Conservation (phyloP, 2,329 filamentous ascomycete genomes). For the Mycocentrospora acerina region DNA sequence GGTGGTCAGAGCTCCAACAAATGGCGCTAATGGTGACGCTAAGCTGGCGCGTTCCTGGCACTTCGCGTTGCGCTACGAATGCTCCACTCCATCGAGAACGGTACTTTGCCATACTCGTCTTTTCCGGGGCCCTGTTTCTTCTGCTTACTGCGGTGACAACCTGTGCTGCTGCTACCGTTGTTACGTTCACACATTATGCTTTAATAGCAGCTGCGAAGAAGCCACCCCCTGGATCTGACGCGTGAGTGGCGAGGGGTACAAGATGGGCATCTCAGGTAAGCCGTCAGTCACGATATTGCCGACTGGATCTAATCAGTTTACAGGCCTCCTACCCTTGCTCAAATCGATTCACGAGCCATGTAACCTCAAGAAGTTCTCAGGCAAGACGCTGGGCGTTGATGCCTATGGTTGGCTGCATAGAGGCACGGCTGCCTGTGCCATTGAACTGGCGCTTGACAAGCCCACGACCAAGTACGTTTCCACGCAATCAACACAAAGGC, state of each 20-base stretch:
- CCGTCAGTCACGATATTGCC: conserved; percentile 19
- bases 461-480: conserved; percentile 76
- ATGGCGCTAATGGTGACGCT: conserved; percentile 12
- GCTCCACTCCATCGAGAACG: conserved; percentile 18
- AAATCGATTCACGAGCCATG: conserved; percentile 94
- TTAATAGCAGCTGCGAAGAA: conserved; percentile 14
- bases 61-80: conserved; percentile 18
- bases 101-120: conserved; percentile 6
- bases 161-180: too few species aligned
- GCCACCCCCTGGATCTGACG: conserved; percentile 27
- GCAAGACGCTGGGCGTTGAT: conserved; percentile 90
- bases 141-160: neutral
- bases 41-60: conserved; percentile 21
- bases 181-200: conserved; percentile 14
- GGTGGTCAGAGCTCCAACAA: conserved; percentile 11
- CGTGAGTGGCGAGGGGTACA: conserved; percentile 29
- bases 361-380: conserved; percentile 81
- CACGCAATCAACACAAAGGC: neutral
- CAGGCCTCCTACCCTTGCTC: conserved; percentile 84
- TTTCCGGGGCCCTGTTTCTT: neutral
- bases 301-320: conserved; percentile 16
- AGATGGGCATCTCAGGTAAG: conserved; percentile 46
- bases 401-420: conserved; percentile 98
- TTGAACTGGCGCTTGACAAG: conserved; percentile 85
- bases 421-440: conserved; percentile 84